phyloP scores from a whole-genome alignment of 2,329 filamentous ascomycete species.

The Neoarthrinium moseri region DNA sequence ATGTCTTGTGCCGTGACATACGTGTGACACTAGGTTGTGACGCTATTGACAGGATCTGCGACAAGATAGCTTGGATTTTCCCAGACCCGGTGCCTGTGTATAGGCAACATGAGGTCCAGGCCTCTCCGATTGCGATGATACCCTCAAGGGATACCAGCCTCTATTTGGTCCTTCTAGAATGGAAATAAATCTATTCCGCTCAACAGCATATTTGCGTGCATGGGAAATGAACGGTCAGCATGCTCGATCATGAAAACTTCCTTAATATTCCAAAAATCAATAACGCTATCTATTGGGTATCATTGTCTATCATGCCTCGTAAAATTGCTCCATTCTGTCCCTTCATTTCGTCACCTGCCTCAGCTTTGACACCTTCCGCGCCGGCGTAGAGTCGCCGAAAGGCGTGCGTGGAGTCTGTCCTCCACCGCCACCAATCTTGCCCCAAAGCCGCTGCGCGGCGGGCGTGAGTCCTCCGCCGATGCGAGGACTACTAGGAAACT shows the following conservation, averaged over 20 bases:
- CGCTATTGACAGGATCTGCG: too few species aligned
- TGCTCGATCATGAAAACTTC: not conserved
- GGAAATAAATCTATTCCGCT: too few species aligned
- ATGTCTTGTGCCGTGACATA: too few species aligned
- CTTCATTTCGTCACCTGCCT: constrained; percentile 30
- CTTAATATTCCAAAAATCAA: not conserved
- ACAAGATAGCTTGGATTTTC: too few species aligned
- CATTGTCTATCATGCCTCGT: constrained; percentile 10
- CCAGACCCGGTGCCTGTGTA: too few species aligned
- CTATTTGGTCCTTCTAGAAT: too few species aligned
- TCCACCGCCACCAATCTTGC: constrained; percentile 51
- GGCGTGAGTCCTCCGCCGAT: constrained; percentile 64
- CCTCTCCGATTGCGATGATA: too few species aligned
- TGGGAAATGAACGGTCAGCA: too few species aligned
- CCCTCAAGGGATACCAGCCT: too few species aligned
- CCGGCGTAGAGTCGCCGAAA: constrained; percentile 40
- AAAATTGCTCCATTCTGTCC: not conserved
- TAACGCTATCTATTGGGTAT: constrained; percentile 16
- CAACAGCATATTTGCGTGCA: too few species aligned
- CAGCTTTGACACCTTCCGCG: constrained; percentile 31
- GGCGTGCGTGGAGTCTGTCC: constrained; percentile 34
- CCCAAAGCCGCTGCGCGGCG: constrained; percentile 69
- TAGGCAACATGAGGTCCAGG: too few species aligned
- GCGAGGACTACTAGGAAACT: constrained; percentile 66
- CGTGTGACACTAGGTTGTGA: too few species aligned